Percentiles rank a stretch among this genome's conserved stretches.
phyloP scores from a whole-genome alignment of 768 basidiomycete species.

The Lyophyllum atratum region DNA sequence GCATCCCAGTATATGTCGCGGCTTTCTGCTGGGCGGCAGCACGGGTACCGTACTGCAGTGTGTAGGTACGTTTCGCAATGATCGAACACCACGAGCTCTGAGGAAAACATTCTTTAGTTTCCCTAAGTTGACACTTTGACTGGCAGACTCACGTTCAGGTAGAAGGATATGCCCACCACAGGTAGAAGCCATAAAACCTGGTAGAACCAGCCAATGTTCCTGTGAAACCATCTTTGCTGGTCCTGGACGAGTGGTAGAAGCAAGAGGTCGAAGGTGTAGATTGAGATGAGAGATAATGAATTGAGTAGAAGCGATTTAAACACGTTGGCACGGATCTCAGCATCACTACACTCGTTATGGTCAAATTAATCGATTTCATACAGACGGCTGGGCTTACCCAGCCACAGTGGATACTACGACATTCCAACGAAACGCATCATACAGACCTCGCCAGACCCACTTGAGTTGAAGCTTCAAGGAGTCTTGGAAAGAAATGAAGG shows the following conservation, averaged over 20 bases:
- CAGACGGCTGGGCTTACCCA: conserved; percentile 40
- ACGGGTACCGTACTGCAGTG: conserved; percentile 68
- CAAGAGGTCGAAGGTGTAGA: conserved; percentile 75
- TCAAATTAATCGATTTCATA: not conserved
- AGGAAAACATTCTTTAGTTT: not conserved
- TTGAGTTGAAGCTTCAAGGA: conserved; percentile 59
- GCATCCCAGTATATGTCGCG: conserved; percentile 66
- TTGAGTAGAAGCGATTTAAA: conserved; percentile 79
- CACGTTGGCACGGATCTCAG: conserved; percentile 73
- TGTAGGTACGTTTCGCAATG: conserved; percentile 74
- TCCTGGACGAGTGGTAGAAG: conserved; percentile 67
- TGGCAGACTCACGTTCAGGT: conserved; percentile 70
- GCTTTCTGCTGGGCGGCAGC: conserved; percentile 44
- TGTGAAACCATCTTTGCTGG: conserved; percentile 66
- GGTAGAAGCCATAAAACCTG: conserved; percentile 80
- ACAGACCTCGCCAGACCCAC: conserved; percentile 60
- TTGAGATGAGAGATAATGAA: conserved; percentile 65
- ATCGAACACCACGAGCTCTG: conserved; percentile 79
- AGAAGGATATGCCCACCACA: conserved; percentile 72
- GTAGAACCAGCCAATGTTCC: conserved; percentile 77
- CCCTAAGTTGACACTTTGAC: not conserved
- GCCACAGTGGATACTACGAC: conserved; percentile 56
- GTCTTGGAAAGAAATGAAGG: conserved; percentile 65
- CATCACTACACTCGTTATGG: conserved; percentile 50
- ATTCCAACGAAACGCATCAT: conserved; percentile 77